Evolutionary conservation across 768 basidiomycete species (phyloP), one percentile per base, ranked within the genome.

Genomic region (Pisolithus microcarpus): DNA sequence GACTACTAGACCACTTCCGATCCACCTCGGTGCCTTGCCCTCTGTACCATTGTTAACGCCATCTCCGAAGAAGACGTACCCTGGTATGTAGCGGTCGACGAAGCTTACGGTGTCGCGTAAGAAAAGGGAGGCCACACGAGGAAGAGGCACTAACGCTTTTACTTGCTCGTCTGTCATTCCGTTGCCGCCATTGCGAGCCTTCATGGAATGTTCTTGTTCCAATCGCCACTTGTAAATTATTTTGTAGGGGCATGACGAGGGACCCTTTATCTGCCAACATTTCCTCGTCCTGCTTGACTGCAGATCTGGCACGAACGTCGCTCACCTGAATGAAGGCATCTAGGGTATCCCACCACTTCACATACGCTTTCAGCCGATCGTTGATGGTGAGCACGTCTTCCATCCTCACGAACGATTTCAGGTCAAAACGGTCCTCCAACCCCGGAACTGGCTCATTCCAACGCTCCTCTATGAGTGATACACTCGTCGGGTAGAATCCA

Each of bases 71-170:
- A 94, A 85, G 53, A 95, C 82, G 61, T 96, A 97, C 3, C 87
- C 90, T 1, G 93, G 93, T 58, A 97, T 92, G 66, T 96, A 96
- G 4, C 94, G 82, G 65, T 92, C 87, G 6, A 94, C 82, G 62
- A 95, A 95, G 34, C 87, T 91, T 61, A 34, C 23, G 38, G 26
- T 19, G 11, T 34, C 5, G 48, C 19, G 46, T 50, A 37, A 55
- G 43, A 7, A 7, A 38, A 6, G 34, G 30, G 7, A 30, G 16
- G 21, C 28, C 34, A 45, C 23, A 48, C 38, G 60, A 52, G 50
- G 51, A 48, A 38, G 43, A 39, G 46, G 39, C 46, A 62, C 66
- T 42, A 55, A 75, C 76, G 72, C 61, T 59, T 82, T 83, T 58
- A 84, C 80, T 74, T 93, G 67, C 6, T 77, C 81, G 59, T 95